Base-by-base conservation (phyloP, 2,329 filamentous ascomycete genomes). In the Aspergillus niger region DNA sequence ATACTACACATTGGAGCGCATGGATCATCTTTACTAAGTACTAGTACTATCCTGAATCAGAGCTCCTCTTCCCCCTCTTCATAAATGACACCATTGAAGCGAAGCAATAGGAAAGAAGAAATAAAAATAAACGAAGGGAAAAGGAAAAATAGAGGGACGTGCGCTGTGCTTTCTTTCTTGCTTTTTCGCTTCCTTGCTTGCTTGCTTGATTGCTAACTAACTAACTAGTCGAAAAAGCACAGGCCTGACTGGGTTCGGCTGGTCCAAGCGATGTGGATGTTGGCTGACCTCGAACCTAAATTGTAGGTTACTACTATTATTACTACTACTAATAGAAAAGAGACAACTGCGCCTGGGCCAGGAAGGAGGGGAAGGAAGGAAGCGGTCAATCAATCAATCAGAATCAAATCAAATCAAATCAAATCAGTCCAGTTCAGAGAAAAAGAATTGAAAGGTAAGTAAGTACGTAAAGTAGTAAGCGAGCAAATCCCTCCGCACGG, bases 181-280 rank as follows among this genome's bases (percentile, higher is more conserved):
- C 32, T 36, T 36, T 36, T 13, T 36, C 5, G 39, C 15, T 41
- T n/a, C 3, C 7, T 20, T 28, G n/a, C 38, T 24, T 24, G 48
- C 17, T 24, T 22, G 24, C 38, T 60, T 38, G 52, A 55, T 57
- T 55, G 36, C 52, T 59, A 36, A 5, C 32, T 36, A 36, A 4
- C 10, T 11, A 32, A 36, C 32, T 36, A 36, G 32, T 36, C 1
- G 13, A 6, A 6, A 36, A 36, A 36, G 32, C 32, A 36, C 32
- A 36, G 11, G 53, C 49, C 59, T 54, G 53, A 43, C 59, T 54
- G 39, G 47, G 47, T 30, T 28, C 47, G 26, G 47, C 26, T 50
- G 47, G 47, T 28, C 47, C 47, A 50, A 50, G 47, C 47, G 26
- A 50, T 30, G 41, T 20, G 39, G 39, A 43, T 43, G 39, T 36